Base-by-base conservation (phyloP, 345 rosid species). In the Aurinia saxatilis region DNA sequence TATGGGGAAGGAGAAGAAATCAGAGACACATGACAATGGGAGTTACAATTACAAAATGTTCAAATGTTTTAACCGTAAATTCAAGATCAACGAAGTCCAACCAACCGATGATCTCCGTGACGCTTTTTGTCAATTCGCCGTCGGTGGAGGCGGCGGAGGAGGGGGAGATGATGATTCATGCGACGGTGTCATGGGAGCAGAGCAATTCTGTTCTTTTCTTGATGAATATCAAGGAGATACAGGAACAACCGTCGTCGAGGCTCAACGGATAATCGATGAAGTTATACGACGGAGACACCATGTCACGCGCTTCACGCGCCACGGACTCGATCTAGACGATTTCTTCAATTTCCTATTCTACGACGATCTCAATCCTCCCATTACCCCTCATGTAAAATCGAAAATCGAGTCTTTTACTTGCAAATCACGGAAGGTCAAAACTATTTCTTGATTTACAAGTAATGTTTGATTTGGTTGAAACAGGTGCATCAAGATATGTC, bases 401-500 rank as follows among this genome's bases (percentile, higher is more conserved):
- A 48, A 30, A n/a, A 11, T 21, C 12, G 4, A 15, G 16, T 19
- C 33, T 71, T 21, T 52, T 4, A 2, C 18, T 19, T 8, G 3
- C 23, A 10, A 1, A 11, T 5, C 8, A 6, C 1, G 10, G 9
- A 53, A 52, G 11, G 39, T 35, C 12, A 36, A 53, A 42, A 35
- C 49, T n/a, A n/a, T n/a, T n/a, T n/a, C n/a, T 69, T 51, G n/a
- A 5, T 11, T 44, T 36, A 35, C 14, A 5, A 19, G 17, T 19
- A 8, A 15, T 15, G 52, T 45, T 29, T 40, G 23, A 10, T 10
- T 6, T 41, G 25, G 23, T 7, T 50, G 50, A 12, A 40, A 57
- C 91, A 95, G 97, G 96, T 88, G 36, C 87, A 88, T 65, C 83
- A 95, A 48, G 91, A 90, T 45, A 95, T 95, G 99, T 73, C 77